Evolutionary conservation across 768 basidiomycete genomes (phyloP), one percentile per base, ranked within the genome.

Genomic region (Mycena alexandri): DNA sequence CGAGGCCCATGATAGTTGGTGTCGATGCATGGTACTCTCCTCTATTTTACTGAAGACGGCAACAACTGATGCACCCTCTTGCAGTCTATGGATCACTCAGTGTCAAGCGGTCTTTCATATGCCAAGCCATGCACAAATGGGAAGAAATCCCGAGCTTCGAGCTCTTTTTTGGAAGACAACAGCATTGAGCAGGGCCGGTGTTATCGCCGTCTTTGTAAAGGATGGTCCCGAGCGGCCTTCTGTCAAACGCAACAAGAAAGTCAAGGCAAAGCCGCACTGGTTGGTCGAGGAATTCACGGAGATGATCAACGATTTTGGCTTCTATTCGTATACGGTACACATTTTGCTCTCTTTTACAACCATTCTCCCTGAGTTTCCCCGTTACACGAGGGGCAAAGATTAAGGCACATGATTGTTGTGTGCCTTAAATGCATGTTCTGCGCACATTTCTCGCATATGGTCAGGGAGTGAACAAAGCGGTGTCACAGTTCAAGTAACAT

Each of bases 181-280:
- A 1, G 66, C 75, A 0, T 72, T 87, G 9, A 71, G 83, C 1
- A 64, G 77, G 9, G 72, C 79, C 5, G 79, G 82, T 1, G 69
- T 85, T 43, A 73, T 79, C 1, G 78, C 79, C 8, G 74, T 87
- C 1, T 85, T 87, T 71, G 83, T 88, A 0, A 87, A 88, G 65
- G 83, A 88, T 74, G 86, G 87, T 0, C 78, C 79, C 0, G 55
- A 76, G n/a, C 78, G 84, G 41, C 85, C 87, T 9, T 48, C 63
- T 7, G 65, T 76, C 44, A 87, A 87, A 73, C 76, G 83, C 8
- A 78, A 79, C 47, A 79, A 79, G 62, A 61, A 71, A 43, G 76
- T 77, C 46, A 61, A 67, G 53, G 69, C 29, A 29, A 29, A 54
- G 44, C 52, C 38, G 9, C 50, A 51, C 38, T 51, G 17, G 48